Conservation (phyloP, 1,139 yeast genomes). For the Yamadazyma diddensiae region DNA sequence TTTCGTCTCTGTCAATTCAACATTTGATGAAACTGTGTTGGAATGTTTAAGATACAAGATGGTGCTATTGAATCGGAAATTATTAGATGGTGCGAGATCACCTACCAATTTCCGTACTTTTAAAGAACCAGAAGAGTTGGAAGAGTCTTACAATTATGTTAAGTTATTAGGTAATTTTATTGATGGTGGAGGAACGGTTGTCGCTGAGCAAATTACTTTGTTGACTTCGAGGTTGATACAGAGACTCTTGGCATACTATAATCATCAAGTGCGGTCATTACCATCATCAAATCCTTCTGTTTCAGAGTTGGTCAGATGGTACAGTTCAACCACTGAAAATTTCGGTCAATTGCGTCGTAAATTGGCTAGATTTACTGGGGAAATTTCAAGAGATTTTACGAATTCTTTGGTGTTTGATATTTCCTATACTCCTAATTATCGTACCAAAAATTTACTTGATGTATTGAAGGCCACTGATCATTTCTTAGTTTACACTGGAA, state of each 20-base stretch:
- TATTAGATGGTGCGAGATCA: slow-evolving; percentile 71
- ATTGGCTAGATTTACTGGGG: slow-evolving; percentile 71
- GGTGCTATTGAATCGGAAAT: slow-evolving; percentile 67
- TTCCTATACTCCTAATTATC: slow-evolving; percentile 44
- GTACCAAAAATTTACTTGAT: slow-evolving; percentile 54
- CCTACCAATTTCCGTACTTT: slow-evolving; percentile 71
- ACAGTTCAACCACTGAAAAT: slow-evolving; percentile 76
- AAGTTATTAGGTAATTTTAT: slow-evolving; percentile 70
- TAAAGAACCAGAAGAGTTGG: slow-evolving; percentile 88
- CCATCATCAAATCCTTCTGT: slow-evolving; percentile 45
- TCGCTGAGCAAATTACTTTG: slow-evolving; percentile 72
- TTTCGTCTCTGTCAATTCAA: slow-evolving; percentile 52
- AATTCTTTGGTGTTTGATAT: slow-evolving; percentile 72
- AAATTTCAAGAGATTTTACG: slow-evolving; percentile 68
- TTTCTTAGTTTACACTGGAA: slow-evolving; percentile 73
- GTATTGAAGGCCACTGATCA: slow-evolving; percentile 64
- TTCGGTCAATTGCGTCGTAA: slow-evolving; percentile 85
- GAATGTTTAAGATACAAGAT: slow-evolving; percentile 75
- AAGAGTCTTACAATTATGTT: slow-evolving; percentile 73
- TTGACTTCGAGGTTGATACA: slow-evolving; percentile 67
- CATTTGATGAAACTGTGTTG: slow-evolving; percentile 69
- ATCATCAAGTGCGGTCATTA: slow-evolving; percentile 68
- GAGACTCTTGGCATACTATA: slow-evolving; percentile 67
- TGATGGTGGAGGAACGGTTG: slow-evolving; percentile 81
- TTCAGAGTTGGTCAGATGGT: slow-evolving; percentile 74